phyloP scores from a whole-genome alignment of 202 grass and related monocot genomes.

The Brachypodium distachyon region DNA sequence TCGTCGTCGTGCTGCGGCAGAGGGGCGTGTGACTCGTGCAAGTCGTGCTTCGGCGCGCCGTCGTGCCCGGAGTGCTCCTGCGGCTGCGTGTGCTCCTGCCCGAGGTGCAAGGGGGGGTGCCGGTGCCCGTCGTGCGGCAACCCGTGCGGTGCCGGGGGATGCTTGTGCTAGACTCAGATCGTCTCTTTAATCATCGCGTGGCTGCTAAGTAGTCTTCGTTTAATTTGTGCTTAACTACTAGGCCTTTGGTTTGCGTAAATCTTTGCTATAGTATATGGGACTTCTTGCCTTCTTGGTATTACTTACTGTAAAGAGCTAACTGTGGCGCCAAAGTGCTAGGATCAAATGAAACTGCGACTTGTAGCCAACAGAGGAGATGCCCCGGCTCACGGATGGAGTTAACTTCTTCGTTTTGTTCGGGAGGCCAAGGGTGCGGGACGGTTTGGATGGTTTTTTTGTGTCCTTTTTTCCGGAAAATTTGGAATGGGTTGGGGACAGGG shows the following conservation, averaged over 20 bases:
- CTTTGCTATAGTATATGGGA: neutral
- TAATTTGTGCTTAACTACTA: neutral
- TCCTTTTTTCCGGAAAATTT: too few relatives aligned
- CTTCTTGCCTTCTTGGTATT: too few relatives aligned
- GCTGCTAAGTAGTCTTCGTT: neutral
- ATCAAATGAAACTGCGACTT: neutral
- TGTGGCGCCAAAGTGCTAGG: neutral
- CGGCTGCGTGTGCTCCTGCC: conserved; percentile 66
- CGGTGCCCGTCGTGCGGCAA: conserved; percentile 42
- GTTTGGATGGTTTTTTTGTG: too few relatives aligned
- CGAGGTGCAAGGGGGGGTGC: conserved; percentile 41
- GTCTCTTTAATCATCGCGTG: neutral
- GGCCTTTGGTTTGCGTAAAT: neutral
- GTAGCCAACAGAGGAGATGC: too few relatives aligned
- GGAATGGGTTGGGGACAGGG: too few relatives aligned
- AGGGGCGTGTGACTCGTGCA: conserved; percentile 4
- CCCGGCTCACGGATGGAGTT: too few relatives aligned
- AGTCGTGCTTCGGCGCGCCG: conserved; percentile 11
- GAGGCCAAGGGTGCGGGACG: too few relatives aligned
- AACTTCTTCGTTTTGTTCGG: too few relatives aligned
- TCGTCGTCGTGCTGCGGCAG: conserved; percentile 13
- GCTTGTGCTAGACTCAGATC: conserved; percentile 46
- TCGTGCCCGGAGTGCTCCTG: conserved; percentile 62
- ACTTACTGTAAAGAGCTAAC: neutral
- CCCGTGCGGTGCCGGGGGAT: conserved; percentile 45